A percentile compares a stretch with the other conserved stretches of the same genome.
These are phyloP conservation scores for Thermochaetoides dissita DNA, from an alignment of 2,329 filamentous ascomycete genomes.

Conservation along the genomic window DNA sequence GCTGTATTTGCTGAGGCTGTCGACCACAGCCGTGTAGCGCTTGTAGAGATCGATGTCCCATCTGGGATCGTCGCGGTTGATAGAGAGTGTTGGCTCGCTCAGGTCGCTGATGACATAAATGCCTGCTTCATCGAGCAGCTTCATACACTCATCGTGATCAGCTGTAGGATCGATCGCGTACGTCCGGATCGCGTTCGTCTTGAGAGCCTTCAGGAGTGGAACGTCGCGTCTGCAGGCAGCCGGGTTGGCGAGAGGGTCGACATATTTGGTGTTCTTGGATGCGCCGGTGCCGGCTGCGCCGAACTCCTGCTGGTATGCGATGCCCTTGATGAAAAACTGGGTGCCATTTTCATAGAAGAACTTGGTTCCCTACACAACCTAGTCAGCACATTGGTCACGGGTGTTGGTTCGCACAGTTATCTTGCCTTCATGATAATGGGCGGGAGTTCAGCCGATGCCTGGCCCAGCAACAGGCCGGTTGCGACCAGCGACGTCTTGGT, in stretches of 20 bases:
- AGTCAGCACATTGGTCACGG: background rate
- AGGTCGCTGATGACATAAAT: constrained; percentile 95
- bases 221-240: constrained; percentile 70
- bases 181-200: constrained; percentile 87
- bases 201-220: constrained; percentile 60
- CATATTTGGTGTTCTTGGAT: constrained; percentile 43
- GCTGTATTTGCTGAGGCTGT: constrained; percentile 65
- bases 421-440: constrained; percentile 56
- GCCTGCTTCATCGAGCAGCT: constrained; percentile 62
- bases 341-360: constrained; percentile 74
- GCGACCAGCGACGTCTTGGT: constrained; percentile 23
- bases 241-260: constrained; percentile 67
- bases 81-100: constrained; percentile 65
- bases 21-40: constrained; percentile 74
- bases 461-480: constrained; percentile 23
- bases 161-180: constrained; percentile 75
- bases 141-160: constrained; percentile 78
- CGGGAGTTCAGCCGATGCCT: constrained; percentile 32
- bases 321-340: constrained; percentile 69
- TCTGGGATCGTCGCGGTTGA: constrained; percentile 63
- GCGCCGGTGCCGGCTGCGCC: constrained; percentile 40
- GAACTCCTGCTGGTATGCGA: constrained; percentile 81
- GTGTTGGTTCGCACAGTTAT: background rate
- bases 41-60: constrained; percentile 70
- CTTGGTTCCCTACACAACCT: constrained; percentile 18